Base-by-base conservation (phyloP, 75 land plant genomes). In the Azolla pinnata region DNA sequence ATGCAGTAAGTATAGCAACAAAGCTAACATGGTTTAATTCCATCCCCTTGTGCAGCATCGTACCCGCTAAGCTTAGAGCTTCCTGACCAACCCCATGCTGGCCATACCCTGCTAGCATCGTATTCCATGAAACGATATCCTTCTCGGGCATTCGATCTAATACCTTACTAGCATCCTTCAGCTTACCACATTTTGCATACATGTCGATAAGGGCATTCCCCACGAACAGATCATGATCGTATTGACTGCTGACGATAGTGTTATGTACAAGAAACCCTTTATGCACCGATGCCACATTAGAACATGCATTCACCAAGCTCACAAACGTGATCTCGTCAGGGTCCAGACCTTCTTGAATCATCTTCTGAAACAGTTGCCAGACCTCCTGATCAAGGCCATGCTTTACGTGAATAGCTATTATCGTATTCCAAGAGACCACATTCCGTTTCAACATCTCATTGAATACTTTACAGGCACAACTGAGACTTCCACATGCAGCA, bases 41-140 rank as follows among this genome's bases (percentile, higher is more conserved):
- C 21, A 83, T 63, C 3, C 77, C 75, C 42, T 32, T 60, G 25
- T 53, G 32, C 18, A 23, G 47, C 83, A 86, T 74, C 54, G 64
- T 24, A 24, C 45, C 17, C 44, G 80, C 79, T 7, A 74, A 45
- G 20, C 55, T 54, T 12, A 86, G 26, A 54, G 90, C 86, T 64
- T 51, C 73, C 29, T 72, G 69, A 3, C 83, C 77, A 48, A 70
- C 66, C 28, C 90, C 90, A 62, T 83, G 80, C 50, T 80, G 86
- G 44, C 81, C 90, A 61, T 74, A 83, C 3, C 79, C 83, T 18
- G 70, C 56, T 25, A 86, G 68, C 85, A 86, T 86, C 28, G 67
- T 73, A 9, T 76, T 83, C 67, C 75, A 83, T 2, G 81, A 64
- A 44, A 86, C 79, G 1, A 75, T 59, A 60, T 76, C 77, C 30